phyloP scores from a whole-genome alignment of 768 basidiomycete genomes.

The Tubosaeta sp. region DNA sequence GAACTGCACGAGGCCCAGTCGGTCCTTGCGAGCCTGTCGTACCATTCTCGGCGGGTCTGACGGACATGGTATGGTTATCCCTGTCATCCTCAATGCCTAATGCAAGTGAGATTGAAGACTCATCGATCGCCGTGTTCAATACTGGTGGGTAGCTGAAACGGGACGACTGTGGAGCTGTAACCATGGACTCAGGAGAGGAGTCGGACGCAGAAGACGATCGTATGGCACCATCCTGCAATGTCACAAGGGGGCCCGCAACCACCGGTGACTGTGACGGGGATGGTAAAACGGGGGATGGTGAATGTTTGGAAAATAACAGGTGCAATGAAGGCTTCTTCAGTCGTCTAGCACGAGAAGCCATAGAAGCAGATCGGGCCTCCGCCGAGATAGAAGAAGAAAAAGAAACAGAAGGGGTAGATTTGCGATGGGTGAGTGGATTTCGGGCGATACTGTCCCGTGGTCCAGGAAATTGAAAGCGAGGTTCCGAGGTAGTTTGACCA shows the following conservation, averaged over 20 bases:
- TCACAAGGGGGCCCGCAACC: slow-evolving; percentile 6
- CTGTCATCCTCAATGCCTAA: slow-evolving; percentile 27
- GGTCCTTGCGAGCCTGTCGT: slow-evolving; percentile 17
- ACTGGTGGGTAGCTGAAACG: slow-evolving; percentile 49
- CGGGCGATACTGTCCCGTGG: slow-evolving; percentile 27
- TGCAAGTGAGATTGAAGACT: slow-evolving; percentile 42
- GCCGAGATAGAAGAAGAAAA: slow-evolving; percentile 29
- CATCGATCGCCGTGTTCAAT: slow-evolving; percentile 59
- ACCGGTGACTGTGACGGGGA: slow-evolving; percentile 27
- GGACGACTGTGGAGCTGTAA: slow-evolving; percentile 55
- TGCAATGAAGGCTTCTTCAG: slow-evolving; percentile 68
- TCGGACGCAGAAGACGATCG: slow-evolving; percentile 28
- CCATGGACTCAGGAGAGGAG: slow-evolving; percentile 41
- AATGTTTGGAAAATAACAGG: slow-evolving; percentile 63
- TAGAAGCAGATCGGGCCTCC: slow-evolving; percentile 36
- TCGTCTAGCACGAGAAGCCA: slow-evolving; percentile 31
- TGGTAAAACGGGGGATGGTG: slow-evolving; percentile 43
- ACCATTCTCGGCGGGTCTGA: slow-evolving; percentile 10
- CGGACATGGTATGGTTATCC: slow-evolving; percentile 17
- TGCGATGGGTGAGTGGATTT: slow-evolving; percentile 33
- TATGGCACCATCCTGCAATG: slow-evolving; percentile 16
- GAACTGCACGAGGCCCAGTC: slow-evolving; percentile 4
- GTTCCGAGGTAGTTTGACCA: slow-evolving; percentile 10
- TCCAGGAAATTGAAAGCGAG: slow-evolving; percentile 46
- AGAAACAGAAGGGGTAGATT: slow-evolving; percentile 34